phyloP scores from a whole-genome alignment of 768 basidiomycete genomes.

The Lactifluus subvellereus region DNA sequence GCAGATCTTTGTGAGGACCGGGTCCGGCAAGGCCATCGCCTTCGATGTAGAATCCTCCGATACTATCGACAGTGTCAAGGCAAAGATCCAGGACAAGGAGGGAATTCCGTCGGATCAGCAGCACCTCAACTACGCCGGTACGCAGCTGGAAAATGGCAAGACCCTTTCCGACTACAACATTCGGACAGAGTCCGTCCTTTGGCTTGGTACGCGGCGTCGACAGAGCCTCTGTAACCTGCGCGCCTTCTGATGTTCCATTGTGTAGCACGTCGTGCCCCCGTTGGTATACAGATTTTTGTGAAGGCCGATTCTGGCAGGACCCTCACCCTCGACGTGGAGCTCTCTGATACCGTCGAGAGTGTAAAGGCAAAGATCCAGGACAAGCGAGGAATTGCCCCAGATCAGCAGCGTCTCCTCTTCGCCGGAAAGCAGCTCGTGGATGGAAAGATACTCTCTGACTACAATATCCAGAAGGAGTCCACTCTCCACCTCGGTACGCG shows the following conservation, averaged over 20 bases:
- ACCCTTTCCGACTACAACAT: background rate
- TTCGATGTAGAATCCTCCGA: background rate
- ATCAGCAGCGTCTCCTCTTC: slow-evolving; percentile 34
- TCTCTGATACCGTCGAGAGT: slow-evolving; percentile 33
- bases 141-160: background rate
- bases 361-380: slow-evolving; percentile 35
- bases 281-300: slow-evolving; percentile 24
- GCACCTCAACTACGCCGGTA: background rate
- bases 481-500: slow-evolving; percentile 30
- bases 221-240: background rate
- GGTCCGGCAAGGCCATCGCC: background rate
- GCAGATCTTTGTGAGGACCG: slow-evolving; percentile 27
- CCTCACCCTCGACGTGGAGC: slow-evolving; percentile 34
- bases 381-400: slow-evolving; percentile 34
- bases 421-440: slow-evolving; percentile 51
- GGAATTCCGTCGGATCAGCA: background rate
- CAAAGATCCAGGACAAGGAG: background rate
- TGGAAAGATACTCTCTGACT: slow-evolving; percentile 39
- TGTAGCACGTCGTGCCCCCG: background rate
- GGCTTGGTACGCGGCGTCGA: background rate
- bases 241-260: background rate
- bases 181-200: background rate
- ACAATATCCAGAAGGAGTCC: slow-evolving; percentile 33
- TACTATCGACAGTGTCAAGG: background rate
- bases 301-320: slow-evolving; percentile 34